A percentile compares a stretch with the other conserved stretches of the same genome.
Conservation (phyloP, 768 basidiomycete genomes). For the Xerocomus brunneocitrinus region DNA sequence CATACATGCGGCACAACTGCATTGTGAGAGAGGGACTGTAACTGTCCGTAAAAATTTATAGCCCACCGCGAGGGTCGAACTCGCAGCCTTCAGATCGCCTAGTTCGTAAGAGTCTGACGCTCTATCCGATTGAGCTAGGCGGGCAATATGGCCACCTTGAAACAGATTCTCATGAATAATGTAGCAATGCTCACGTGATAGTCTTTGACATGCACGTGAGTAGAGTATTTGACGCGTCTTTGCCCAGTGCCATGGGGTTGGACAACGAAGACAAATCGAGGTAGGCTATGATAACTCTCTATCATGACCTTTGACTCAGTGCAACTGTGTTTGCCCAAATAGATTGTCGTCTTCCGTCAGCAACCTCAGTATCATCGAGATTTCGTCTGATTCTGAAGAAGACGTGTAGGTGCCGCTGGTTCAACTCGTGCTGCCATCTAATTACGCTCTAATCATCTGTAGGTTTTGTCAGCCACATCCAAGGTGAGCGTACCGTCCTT, state of each 20-base stretch:
- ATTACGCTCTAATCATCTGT: not conserved
- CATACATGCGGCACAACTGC: too few relatives aligned
- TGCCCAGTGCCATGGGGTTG: conserved; percentile 27
- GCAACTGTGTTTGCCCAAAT: not conserved
- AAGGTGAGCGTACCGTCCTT: conserved; percentile 10
- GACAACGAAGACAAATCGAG: conserved; percentile 45
- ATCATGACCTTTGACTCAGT: not conserved
- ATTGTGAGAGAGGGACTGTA: too few relatives aligned
- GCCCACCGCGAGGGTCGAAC: conserved; percentile 74
- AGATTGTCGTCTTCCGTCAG: not conserved
- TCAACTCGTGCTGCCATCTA: not conserved
- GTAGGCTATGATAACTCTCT: conserved; percentile 18
- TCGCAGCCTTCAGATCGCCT: conserved; percentile 54
- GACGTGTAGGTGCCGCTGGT: conserved; percentile 28
- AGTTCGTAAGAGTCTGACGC: conserved; percentile 55
- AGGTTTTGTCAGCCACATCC: conserved; percentile 7
- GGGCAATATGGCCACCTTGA: conserved; percentile 30
- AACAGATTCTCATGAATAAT: too few relatives aligned
- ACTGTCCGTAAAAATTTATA: conserved; percentile 24
- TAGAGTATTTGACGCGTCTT: conserved; percentile 3
- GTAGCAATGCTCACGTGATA: conserved; percentile 9
- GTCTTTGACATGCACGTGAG: conserved; percentile 17
- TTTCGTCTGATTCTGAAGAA: conserved; percentile 47
- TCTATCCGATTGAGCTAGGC: conserved; percentile 68
- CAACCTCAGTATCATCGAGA: conserved; percentile 44